A percentile compares a stretch with the other conserved stretches of the same genome.
phyloP scores from a whole-genome alignment of 2,329 filamentous ascomycete species.

The Fusarium illudens region DNA sequence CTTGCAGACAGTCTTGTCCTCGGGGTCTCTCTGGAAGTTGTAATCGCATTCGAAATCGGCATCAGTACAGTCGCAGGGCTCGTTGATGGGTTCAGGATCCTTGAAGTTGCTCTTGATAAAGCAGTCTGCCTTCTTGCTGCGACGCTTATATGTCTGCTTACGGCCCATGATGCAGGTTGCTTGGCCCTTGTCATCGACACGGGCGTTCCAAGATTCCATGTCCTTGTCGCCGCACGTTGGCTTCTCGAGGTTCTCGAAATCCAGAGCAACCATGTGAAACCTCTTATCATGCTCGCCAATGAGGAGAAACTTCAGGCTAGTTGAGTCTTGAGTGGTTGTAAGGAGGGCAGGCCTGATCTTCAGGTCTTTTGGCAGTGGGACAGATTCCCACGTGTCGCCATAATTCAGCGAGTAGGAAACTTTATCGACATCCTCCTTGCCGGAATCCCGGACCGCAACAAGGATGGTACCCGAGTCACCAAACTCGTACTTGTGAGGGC shows the following conservation, averaged over 20 bases:
- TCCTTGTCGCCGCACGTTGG: conserved; percentile 79
- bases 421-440: conserved; percentile 65
- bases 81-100: conserved; percentile 73
- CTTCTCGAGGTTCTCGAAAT: conserved; percentile 85
- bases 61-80: conserved; percentile 82
- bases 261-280: conserved; percentile 76
- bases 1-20: conserved; percentile 74
- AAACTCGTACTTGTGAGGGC: conserved; percentile 95
- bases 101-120: conserved; percentile 89
- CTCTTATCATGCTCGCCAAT: conserved; percentile 68
- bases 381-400: conserved; percentile 81
- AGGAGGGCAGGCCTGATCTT: conserved; percentile 77
- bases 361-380: conserved; percentile 71
- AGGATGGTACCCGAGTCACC: conserved; percentile 92
- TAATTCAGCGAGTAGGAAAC: conserved; percentile 86
- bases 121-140: conserved; percentile 88
- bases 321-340: conserved; percentile 91
- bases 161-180: conserved; percentile 95
- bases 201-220: conserved; percentile 89
- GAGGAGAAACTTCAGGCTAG: conserved; percentile 88
- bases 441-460: conserved; percentile 80
- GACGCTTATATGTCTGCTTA: conserved; percentile 83
- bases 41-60: conserved; percentile 96
- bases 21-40: conserved; percentile 76
- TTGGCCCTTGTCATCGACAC: conserved; percentile 80